A percentile compares a stretch with the other conserved stretches of the same genome.
Evolutionary conservation across 1,284 basidiomycete genomes (phyloP).

Genomic region (Peniophora sp.): DNA sequence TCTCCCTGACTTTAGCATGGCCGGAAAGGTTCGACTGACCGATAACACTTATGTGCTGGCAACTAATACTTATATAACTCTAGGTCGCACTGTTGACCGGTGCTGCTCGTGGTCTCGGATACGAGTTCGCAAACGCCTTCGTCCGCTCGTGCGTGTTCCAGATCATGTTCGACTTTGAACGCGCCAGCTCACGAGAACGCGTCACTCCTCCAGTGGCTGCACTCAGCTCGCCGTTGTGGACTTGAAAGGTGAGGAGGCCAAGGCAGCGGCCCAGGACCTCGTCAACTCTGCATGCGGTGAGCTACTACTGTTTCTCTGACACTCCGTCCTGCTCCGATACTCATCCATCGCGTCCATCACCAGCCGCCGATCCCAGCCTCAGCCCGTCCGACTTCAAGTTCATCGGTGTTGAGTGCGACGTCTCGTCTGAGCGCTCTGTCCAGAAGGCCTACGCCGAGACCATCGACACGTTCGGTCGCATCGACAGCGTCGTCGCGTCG

Average conservation of each 20-base stretch:
- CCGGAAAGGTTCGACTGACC: slow-evolving; percentile 45
- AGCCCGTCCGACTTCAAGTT: slow-evolving; percentile 58
- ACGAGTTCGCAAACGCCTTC: slow-evolving; percentile 86
- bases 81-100: slow-evolving; percentile 94
- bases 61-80: background rate
- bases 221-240: slow-evolving; percentile 81
- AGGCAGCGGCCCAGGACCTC: slow-evolving; percentile 71
- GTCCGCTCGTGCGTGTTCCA: slow-evolving; percentile 62
- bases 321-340: slow-evolving; percentile 33
- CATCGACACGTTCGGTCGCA: slow-evolving; percentile 69
- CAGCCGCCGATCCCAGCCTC: slow-evolving; percentile 29
- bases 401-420: slow-evolving; percentile 82
- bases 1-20: slow-evolving; percentile 60
- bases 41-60: background rate
- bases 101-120: slow-evolving; percentile 83
- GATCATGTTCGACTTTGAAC: background rate
- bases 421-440: slow-evolving; percentile 77
- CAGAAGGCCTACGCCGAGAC: slow-evolving; percentile 64
- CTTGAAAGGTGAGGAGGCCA: slow-evolving; percentile 68
- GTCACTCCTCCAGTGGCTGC: slow-evolving; percentile 52
- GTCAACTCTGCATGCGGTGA: slow-evolving; percentile 43
- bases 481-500: slow-evolving; percentile 84
- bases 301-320: slow-evolving; percentile 11
- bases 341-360: slow-evolving; percentile 34
- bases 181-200: slow-evolving; percentile 6